These are phyloP conservation scores for Cystofilobasidium bisporidii DNA, from an alignment of 768 basidiomycete genomes.

Conservation along the genomic window DNA sequence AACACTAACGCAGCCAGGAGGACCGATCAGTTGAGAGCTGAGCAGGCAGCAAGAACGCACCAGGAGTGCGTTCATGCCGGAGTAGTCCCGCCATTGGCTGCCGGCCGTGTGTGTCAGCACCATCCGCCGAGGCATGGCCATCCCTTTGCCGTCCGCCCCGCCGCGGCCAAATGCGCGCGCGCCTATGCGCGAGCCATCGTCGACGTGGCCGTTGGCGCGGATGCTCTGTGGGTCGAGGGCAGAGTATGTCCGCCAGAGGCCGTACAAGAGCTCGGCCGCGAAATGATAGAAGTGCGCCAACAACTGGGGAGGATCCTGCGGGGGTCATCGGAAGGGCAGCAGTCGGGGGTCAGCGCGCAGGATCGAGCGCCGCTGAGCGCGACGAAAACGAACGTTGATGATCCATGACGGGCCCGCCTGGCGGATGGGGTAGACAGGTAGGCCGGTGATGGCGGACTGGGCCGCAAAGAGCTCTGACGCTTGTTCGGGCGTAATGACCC, in stretches of 20 bases:
- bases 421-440: slow-evolving; percentile 56
- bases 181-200: background rate
- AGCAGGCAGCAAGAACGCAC: background rate
- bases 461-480: slow-evolving; percentile 54
- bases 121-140: slow-evolving; percentile 63
- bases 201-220: slow-evolving; percentile 28
- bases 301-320: slow-evolving; percentile 63
- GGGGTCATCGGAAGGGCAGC: background rate
- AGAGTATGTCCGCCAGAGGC: slow-evolving; percentile 83
- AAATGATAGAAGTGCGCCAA: slow-evolving; percentile 82
- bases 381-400: slow-evolving; percentile 44
- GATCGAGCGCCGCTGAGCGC: background rate
- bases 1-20: too few species aligned
- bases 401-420: slow-evolving; percentile 76
- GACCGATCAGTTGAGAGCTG: background rate
- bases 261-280: slow-evolving; percentile 64
- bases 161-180: background rate
- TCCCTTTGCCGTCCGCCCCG: slow-evolving; percentile 53
- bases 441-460: background rate
- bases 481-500: slow-evolving; percentile 58
- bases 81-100: slow-evolving; percentile 80
- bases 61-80: slow-evolving; percentile 58
- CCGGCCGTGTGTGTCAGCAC: slow-evolving; percentile 66
- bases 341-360: too few species aligned
- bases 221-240: slow-evolving; percentile 65